Conservation (phyloP, 1,139 yeast species). For the Diutina rugosa region DNA sequence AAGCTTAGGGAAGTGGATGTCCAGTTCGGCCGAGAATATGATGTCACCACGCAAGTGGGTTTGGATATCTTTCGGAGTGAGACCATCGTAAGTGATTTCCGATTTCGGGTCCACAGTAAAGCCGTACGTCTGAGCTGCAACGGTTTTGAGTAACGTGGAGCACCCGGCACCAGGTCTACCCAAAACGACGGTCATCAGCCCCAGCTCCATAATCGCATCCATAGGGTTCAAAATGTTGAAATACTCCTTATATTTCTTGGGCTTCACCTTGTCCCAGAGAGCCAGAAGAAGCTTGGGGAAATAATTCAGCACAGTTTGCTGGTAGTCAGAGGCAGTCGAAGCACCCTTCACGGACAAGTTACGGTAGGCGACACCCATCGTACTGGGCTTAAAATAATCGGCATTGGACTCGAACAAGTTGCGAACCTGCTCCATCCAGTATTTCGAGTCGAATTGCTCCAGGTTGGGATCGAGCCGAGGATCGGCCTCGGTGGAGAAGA, state of each 20-base stretch:
- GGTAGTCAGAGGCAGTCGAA: conserved; percentile 72
- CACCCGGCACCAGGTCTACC: conserved; percentile 87
- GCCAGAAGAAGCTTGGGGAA: not conserved
- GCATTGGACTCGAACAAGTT: conserved; percentile 42
- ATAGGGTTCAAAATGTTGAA: conserved; percentile 53
- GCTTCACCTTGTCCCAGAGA: not conserved
- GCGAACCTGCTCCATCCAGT: conserved; percentile 64
- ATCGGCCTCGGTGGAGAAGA: not conserved
- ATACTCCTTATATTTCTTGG: conserved; percentile 4
- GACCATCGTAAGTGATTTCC: conserved; percentile 3
- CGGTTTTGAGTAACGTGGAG: conserved; percentile 60
- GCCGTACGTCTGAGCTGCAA: conserved; percentile 63
- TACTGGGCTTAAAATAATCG: conserved; percentile 51
- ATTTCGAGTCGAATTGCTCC: conserved; percentile 45
- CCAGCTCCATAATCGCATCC: conserved; percentile 58
- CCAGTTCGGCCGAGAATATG: conserved; percentile 4
- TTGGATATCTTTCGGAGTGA: conserved; percentile 2
- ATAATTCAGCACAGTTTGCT: conserved; percentile 52
- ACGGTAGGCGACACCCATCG: conserved; percentile 60
- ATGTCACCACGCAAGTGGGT: conserved; percentile 3
- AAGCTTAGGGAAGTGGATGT: conserved; percentile 3
- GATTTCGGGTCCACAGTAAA: conserved; percentile 29
- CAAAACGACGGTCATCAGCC: conserved; percentile 63
- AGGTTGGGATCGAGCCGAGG: conserved; percentile 21
- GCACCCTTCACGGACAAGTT: conserved; percentile 61